Base-by-base conservation (phyloP, 179 eudicot species). In the Beta macrorhiza region DNA sequence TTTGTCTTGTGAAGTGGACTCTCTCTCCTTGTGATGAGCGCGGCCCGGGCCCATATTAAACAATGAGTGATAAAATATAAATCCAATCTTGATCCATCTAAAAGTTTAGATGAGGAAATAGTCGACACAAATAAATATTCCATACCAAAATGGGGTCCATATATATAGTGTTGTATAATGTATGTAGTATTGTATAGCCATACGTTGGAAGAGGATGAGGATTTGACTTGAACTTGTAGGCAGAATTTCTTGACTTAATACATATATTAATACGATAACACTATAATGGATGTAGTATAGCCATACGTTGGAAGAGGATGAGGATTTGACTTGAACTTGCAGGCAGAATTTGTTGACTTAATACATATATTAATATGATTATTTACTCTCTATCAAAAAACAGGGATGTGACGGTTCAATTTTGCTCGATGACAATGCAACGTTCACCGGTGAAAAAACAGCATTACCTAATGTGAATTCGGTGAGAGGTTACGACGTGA, bases 391-490 rank as follows among this genome's bases (percentile, higher is more conserved):
- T 57, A 4, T 42, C 1, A 19, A 12, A 13, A 29, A n/a, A 67
- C 79, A 92, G 95, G 95, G 95, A 29, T 92, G 95, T 80, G 93
- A 92, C 83, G 95, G 83, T 37, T 91, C 95, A 6, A 84, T 87
- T 19, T 70, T 91, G 29, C 84, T 91, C 3, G 92, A 89, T 14
- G 95, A 84, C 15, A 84, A 70, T 12, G 64, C 86, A n/a, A 64
- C 20, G 0, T 64, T 80, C 32, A 80, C 74, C 0, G 95, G 95
- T 75, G 95, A 91, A 57, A 85, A 89, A 61, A 85, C 84, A 0
- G 88, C 90, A 2, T 57, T 20, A 2, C 89, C 90, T 2, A 91
- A 89, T 29, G 20, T 20, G 4, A 82, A 86, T 20, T 88, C 90
- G 1, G 37, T 87, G 15, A 86, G 94, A 61, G 93, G 93, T 29